Base-by-base conservation (phyloP, 768 basidiomycete species). In the Postia placenta region DNA sequence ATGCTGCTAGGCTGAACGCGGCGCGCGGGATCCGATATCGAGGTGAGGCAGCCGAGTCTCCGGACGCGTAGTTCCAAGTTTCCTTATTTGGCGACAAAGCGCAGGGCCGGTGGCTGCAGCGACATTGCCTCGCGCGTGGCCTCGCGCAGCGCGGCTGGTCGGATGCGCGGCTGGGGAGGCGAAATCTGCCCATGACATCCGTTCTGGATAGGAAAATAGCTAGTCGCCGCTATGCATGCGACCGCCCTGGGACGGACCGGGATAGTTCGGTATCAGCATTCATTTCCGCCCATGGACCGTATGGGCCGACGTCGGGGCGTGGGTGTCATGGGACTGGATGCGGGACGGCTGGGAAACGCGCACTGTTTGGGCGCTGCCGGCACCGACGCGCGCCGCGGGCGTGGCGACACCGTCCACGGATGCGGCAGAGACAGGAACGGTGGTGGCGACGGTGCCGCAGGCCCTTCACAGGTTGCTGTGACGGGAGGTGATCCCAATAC, bases 71-170 rank as follows among this genome's bases (percentile, higher is more conserved):
- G 38, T 44, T 55, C 23, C 42, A 52, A 30, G 5, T 50, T 57
- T 48, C 56, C 56, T 55, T 50, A 49, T 39, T 33, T 12, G 56
- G 25, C 23, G 4, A 50, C 49, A 54, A 45, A 45, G 27, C 33
- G 45, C 26, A 45, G 33, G 25, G 45, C 30, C 20, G 24, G 36
- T 27, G 43, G 17, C 30, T 27, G 14, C 36, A 14, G 15, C 40
- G 45, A 46, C 17, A 33, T 33, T 7, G 9, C 30, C 15, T 15
- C 30, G 30, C 30, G 7, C 9, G 15, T 33, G 30, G 15, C 30
- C 9, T 33, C 30, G 30, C 9, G 14, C 38, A 9, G 9, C 33
- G 11, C 7, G 20, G 12, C 7, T 39, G 17, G 12, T 39, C 38
- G 38, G 38, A 20, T 20, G 17, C 20, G 38, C 38, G 38, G 38